A percentile compares a stretch with the other conserved stretches of the same genome.
Evolutionary conservation across 257 asterid genomes (phyloP).

Genomic region (Solanum rostratum): DNA sequence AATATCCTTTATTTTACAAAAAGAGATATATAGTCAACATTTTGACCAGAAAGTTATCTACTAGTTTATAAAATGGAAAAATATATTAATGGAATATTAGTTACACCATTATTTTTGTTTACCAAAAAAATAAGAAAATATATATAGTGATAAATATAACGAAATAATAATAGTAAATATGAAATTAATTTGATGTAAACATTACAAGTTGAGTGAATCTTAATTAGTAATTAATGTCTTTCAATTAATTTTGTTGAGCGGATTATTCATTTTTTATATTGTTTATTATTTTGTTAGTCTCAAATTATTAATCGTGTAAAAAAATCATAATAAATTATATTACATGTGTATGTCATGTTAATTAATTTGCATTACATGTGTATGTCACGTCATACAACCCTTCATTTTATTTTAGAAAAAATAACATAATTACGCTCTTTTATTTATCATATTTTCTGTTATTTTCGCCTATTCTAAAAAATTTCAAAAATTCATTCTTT

Average conservation of each 20-base stretch:
- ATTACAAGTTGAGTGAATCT: not conserved
- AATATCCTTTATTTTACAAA: not conserved
- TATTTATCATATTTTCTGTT: no score
- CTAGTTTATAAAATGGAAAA: not conserved
- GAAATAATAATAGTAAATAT: not conserved
- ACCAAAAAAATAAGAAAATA: not conserved
- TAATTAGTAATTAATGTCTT: not conserved
- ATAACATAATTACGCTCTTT: no score
- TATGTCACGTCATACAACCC: no score
- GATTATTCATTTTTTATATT: not conserved
- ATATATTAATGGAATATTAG: not conserved
- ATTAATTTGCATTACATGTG: no score
- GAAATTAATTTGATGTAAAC: not conserved
- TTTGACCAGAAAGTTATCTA: no score
- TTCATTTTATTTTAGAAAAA: no score
- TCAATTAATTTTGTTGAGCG: not conserved
- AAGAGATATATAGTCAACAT: not conserved
- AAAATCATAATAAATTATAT: not conserved
- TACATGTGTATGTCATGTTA: no score
- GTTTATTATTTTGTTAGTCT: not conserved
- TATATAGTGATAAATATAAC: not conserved
- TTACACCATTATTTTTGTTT: not conserved
- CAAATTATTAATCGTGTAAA: not conserved
- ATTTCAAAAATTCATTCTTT: no score
- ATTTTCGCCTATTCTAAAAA: no score